These are phyloP conservation scores for Coemansia sp. DNA, from an alignment of 371 early-diverging fungal species.

Conservation along the genomic window DNA sequence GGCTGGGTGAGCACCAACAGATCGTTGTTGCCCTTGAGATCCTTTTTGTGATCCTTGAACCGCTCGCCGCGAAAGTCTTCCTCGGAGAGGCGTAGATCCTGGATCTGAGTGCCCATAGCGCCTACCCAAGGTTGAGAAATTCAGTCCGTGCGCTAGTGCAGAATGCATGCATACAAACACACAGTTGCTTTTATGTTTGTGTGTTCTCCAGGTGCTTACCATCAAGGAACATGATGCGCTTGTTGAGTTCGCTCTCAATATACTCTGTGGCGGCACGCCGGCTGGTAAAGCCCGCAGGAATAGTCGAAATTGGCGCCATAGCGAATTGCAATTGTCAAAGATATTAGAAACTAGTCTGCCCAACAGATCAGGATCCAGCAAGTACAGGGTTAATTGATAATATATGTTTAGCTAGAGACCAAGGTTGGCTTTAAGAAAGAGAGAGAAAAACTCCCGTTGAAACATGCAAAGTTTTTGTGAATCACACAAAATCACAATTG, in stretches of 20 bases:
- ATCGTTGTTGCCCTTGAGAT: slow-evolving; percentile 93
- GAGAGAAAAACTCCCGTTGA: not conserved
- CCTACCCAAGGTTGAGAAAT: slow-evolving; percentile 42
- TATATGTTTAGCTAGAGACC: not conserved
- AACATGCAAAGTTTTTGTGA: not conserved
- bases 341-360: not conserved
- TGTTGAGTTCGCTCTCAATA: slow-evolving; percentile 69
- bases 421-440: not conserved
- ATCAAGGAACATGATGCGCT: slow-evolving; percentile 91
- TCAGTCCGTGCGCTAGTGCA: no score
- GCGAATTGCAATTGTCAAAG: not conserved
- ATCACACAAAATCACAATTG: slow-evolving; percentile 1
- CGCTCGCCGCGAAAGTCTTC: slow-evolving; percentile 80
- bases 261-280: slow-evolving; percentile 57
- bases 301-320: slow-evolving; percentile 26
- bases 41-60: slow-evolving; percentile 77
- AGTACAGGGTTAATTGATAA: not conserved
- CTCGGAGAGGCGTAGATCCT: slow-evolving; percentile 76
- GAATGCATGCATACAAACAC: not conserved
- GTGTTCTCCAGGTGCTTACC: slow-evolving; percentile 48
- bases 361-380: not conserved
- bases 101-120: slow-evolving; percentile 94
- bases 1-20: slow-evolving; percentile 87
- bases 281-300: slow-evolving; percentile 42
- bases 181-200: not conserved